Evolutionary conservation across 2,329 filamentous ascomycete genomes (phyloP).

Genomic region (Colletotrichum tofieldiae): DNA sequence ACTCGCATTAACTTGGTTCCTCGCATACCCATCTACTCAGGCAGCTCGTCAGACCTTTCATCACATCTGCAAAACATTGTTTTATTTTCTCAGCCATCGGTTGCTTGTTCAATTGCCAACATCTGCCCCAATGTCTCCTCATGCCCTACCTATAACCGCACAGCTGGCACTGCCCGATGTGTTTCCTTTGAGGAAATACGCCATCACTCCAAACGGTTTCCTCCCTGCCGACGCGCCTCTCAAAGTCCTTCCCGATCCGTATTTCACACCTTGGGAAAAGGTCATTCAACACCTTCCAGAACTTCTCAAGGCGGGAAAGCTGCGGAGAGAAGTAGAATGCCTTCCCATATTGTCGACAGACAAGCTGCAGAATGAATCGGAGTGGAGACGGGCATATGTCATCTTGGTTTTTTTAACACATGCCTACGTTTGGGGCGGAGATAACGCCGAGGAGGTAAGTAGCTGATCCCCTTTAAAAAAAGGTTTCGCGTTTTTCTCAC

Average conservation of each 20-base stretch:
- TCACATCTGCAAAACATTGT: background rate
- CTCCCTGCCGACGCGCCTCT: constrained; percentile 81
- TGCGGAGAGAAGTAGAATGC: constrained; percentile 74
- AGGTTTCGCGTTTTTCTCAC: constrained; percentile 33
- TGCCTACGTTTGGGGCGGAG: constrained; percentile 91
- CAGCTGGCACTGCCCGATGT: constrained; percentile 37
- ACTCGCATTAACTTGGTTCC: constrained; percentile 25
- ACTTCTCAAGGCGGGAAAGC: constrained; percentile 74
- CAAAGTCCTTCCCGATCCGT: constrained; percentile 74
- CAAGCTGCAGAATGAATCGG: constrained; percentile 73
- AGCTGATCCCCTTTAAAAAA: no score
- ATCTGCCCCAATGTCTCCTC: constrained; percentile 58
- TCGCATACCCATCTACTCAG: background rate
- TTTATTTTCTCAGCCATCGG: background rate
- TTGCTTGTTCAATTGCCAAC: background rate
- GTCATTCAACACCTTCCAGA: constrained; percentile 78
- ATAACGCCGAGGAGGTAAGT: constrained; percentile 78
- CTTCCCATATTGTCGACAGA: constrained; percentile 81
- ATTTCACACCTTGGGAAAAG: constrained; percentile 86
- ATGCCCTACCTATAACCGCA: constrained; percentile 51
- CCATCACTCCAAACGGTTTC: constrained; percentile 77
- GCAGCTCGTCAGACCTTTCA: background rate
- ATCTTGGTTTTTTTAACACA: constrained; percentile 86
- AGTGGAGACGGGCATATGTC: constrained; percentile 88
- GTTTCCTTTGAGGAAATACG: constrained; percentile 52